phyloP scores from a whole-genome alignment of 306 rosid species.

The Vicia villosa region DNA sequence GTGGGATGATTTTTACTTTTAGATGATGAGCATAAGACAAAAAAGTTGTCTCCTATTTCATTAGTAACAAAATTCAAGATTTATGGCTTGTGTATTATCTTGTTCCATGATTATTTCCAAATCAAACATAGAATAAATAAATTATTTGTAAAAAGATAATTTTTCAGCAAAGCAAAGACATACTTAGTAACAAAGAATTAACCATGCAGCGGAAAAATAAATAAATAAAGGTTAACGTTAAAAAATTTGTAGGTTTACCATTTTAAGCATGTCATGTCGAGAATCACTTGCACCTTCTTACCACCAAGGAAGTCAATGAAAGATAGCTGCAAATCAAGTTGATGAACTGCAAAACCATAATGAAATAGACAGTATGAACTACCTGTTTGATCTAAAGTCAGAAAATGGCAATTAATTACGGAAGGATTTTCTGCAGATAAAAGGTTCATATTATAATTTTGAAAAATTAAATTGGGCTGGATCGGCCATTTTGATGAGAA shows the following conservation, averaged over 20 bases:
- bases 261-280: slow-evolving; percentile 74
- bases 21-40: slow-evolving; percentile 6
- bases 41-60: slow-evolving; percentile 11
- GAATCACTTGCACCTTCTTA: slow-evolving; percentile 53
- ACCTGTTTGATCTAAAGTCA: slow-evolving; percentile 5
- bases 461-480: background rate
- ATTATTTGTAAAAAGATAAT: background rate
- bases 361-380: slow-evolving; percentile 27
- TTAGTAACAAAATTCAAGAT: background rate
- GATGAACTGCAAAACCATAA: slow-evolving; percentile 55
- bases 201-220: background rate
- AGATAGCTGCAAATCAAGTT: slow-evolving; percentile 68
- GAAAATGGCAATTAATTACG: slow-evolving; percentile 9
- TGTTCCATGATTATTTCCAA: slow-evolving; percentile 15
- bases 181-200: background rate
- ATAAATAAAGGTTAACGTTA: background rate
- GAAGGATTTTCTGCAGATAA: slow-evolving; percentile 14
- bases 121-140: background rate
- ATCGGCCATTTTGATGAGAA: background rate
- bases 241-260: slow-evolving; percentile 52
- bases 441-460: slow-evolving; percentile 1
- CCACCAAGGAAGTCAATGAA: slow-evolving; percentile 65
- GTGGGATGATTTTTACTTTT: background rate
- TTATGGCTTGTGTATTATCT: background rate
- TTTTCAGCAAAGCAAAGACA: background rate